phyloP scores from a whole-genome alignment of 495 filamentous ascomycete species.

The Hypoxylon cercidicola region DNA sequence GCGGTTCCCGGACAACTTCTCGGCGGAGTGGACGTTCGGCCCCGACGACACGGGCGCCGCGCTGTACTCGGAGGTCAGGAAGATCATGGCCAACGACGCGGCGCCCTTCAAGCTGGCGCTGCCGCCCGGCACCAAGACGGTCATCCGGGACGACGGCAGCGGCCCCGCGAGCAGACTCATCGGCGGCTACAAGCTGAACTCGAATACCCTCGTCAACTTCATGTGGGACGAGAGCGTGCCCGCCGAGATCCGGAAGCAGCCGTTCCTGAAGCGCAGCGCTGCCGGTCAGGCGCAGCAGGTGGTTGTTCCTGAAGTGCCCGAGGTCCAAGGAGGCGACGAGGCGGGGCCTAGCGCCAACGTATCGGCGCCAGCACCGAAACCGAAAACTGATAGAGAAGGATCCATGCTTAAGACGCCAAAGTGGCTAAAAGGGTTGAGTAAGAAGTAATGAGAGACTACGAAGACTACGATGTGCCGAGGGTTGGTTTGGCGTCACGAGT shows the following conservation, averaged over 20 bases:
- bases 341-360: conserved; percentile 41
- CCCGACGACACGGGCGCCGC: conserved; percentile 69
- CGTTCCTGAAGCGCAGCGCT: conserved; percentile 74
- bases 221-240: conserved; percentile 72
- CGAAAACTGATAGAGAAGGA: conserved; percentile 60
- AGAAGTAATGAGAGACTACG: conserved; percentile 51
- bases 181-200: conserved; percentile 72
- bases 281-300: conserved; percentile 74
- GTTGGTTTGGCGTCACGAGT: neutral
- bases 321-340: conserved; percentile 53
- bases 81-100: conserved; percentile 57
- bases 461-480: conserved; percentile 7
- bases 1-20: conserved; percentile 85
- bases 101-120: conserved; percentile 62
- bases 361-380: conserved; percentile 52
- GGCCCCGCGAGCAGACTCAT: conserved; percentile 67
- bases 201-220: conserved; percentile 79
- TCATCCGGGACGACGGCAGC: conserved; percentile 50
- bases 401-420: conserved; percentile 68
- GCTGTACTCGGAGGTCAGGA: conserved; percentile 74
- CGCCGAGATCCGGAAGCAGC: conserved; percentile 56
- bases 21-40: conserved; percentile 71
- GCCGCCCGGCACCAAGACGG: conserved; percentile 47
- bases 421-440: conserved; percentile 73
- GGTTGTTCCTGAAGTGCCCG: conserved; percentile 55